Base-by-base conservation (phyloP, 306 rosid genomes). In the Vigna reflexopilosa region DNA sequence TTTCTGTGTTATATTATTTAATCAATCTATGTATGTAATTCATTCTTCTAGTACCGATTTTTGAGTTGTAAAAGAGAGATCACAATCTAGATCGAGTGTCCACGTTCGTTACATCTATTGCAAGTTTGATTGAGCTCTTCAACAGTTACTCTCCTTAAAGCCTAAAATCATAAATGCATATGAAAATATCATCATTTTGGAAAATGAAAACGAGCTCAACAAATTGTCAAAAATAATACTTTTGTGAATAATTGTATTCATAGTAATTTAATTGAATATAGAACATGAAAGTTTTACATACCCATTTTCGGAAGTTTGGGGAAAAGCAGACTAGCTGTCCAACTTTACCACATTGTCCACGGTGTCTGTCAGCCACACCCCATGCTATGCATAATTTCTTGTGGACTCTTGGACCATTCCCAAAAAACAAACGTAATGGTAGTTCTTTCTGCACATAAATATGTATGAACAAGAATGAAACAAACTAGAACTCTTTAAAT, bases 261-360 rank as follows among this genome's bases (percentile, higher is more conserved):
- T 4, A 12, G 28, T 71, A 5, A 65, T 24, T n/a, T 52, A 24
- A 28, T 26, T 34, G 22, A 17, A 77, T 54, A 20, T 11, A n/a
- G 19, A 32, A 73, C 24, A 40, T 24, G 62, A 47, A 42, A 2
- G 5, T n/a, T 40, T 52, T 17, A 62, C 83, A 79, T 61, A 71
- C 83, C 73, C 78, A 79, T 4, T 49, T 62, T 9, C 72, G 44
- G 57, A 79, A 79, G 15, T 55, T 15, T 15, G 47, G 0, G 0
- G 83, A 79, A 72, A 71, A 79, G 64, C 83, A 79, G 7, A 72
- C 50, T 11, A 58, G 9, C 0, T 58, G 16, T 38, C 78, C 83
- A 51, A 79, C 59, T 71, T 72, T 0, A 7, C 83, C 78, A 26
- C 78, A 79, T 1, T 62, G 2, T n/a, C 15, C 36, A 6, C 83